Evolutionary conservation across 148 eudicot species (phyloP).

Genomic region (Nepenthes gracilis): DNA sequence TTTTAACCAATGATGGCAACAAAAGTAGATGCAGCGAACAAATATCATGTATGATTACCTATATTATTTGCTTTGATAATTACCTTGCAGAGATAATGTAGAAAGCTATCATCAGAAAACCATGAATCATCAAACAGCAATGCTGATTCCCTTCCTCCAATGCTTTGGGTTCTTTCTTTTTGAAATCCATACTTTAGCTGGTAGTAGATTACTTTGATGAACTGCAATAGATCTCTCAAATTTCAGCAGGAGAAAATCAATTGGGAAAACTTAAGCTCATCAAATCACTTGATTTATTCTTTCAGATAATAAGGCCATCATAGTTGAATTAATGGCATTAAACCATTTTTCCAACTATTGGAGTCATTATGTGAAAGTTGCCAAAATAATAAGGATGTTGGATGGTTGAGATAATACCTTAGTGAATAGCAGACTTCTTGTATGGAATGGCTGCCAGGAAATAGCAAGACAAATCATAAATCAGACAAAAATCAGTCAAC

Average conservation of each 20-base stretch:
- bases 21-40: too few species aligned
- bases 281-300: not conserved
- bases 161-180: constrained; percentile 30
- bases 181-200: constrained; percentile 85
- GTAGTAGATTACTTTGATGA: constrained; percentile 56
- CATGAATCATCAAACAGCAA: constrained; percentile 79
- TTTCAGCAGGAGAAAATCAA: constrained; percentile 4
- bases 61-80: not conserved
- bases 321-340: not conserved
- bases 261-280: not conserved
- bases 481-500: too few species aligned
- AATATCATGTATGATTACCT: too few species aligned
- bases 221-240: constrained; percentile 30
- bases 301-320: too few species aligned
- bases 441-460: constrained; percentile 69
- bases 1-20: too few species aligned
- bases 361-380: not conserved
- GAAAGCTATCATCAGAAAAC: constrained; percentile 78
- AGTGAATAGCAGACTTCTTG: constrained; percentile 72
- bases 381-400: not conserved
- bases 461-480: constrained; percentile 3
- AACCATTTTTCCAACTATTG: not conserved
- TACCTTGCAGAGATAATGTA: constrained; percentile 91
- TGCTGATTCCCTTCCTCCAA: constrained; percentile 26
- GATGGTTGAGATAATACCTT: constrained; percentile 41